Evolutionary conservation across 2,329 filamentous ascomycete genomes (phyloP).

Genomic region (Xylaria sp.): DNA sequence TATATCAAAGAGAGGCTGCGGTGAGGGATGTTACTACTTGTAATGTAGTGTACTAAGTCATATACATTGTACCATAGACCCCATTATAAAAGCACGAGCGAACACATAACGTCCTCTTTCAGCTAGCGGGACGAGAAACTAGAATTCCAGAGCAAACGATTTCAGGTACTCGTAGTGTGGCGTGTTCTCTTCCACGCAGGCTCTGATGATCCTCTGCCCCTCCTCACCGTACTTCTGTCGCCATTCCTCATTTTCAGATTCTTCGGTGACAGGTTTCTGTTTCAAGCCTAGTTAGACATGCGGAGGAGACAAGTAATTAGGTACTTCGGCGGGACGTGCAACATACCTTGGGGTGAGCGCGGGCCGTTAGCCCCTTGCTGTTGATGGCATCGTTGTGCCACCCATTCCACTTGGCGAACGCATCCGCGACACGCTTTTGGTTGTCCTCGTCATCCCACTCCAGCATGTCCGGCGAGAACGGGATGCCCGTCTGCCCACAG

Average conservation of each 20-base stretch:
- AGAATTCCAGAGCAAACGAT: slow-evolving; percentile 72
- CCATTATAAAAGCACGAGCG: slow-evolving; percentile 4
- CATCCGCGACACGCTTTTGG: slow-evolving; percentile 69
- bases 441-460: slow-evolving; percentile 80
- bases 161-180: slow-evolving; percentile 82
- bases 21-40: slow-evolving; percentile 28
- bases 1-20: slow-evolving; percentile 19
- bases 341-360: slow-evolving; percentile 64
- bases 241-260: slow-evolving; percentile 75
- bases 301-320: neutral
- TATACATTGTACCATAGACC: slow-evolving; percentile 27
- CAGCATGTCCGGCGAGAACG: slow-evolving; percentile 79
- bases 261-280: slow-evolving; percentile 67
- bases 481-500: slow-evolving; percentile 80
- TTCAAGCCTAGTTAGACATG: slow-evolving; percentile 30
- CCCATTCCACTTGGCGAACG: slow-evolving; percentile 96
- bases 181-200: slow-evolving; percentile 73
- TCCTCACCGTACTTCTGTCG: slow-evolving; percentile 74
- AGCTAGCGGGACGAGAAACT: slow-evolving; percentile 19
- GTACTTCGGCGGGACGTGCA: neutral
- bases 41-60: slow-evolving; percentile 35
- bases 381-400: slow-evolving; percentile 95
- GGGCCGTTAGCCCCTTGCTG: slow-evolving; percentile 75
- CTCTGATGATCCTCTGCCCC: slow-evolving; percentile 70
- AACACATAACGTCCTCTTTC: neutral